Evolutionary conservation across 495 filamentous ascomycete genomes (phyloP), one percentile per base, ranked within the genome.

Genomic region (Neurospora cerealis): DNA sequence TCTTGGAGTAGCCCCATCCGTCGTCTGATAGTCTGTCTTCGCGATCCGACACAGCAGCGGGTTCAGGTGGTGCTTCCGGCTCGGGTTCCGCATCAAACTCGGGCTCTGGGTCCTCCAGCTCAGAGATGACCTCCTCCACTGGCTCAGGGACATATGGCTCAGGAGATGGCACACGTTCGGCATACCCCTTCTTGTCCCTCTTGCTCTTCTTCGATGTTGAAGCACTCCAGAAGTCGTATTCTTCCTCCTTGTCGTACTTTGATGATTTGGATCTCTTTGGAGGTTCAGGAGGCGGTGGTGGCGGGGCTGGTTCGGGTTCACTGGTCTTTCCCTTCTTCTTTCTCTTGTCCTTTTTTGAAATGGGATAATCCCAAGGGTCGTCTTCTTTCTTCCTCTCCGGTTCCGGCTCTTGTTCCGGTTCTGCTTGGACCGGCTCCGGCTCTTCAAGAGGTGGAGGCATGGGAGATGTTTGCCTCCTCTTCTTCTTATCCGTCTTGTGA

Each of bases 381-480:
- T 74, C 74, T 32, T 78, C 42, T 48, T 78, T 42, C 69, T 81
- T 80, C 37, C 75, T 81, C 1, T 83, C 82, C 41, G 80, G 79
- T 37, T 81, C 80, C 8, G 80, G 74, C 19, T 77, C 78, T 9
- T 78, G 79, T 19, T 75, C 76, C 3, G 73, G 66, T 41, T 3
- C 38, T 39, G 38, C 8, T 39, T 74, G 71, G 2, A 19, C 15
- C 15, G 77, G 73, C 32, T 79, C 75, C 19, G 71, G 69, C 48
- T 76, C 73, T 21, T 71, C 69, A 40, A 21, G 37, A 41, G 48
- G 39, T 34, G 70, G 70, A 34, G 40, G 73, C 37, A 70, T 37
- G 48, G 70, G 40, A 24, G 40, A 40, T 38, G 66, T 69, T 5
- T 42, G 46, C 44, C 77, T 77, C 37, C 81, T 82, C 76, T 79